A percentile compares a stretch with the other conserved stretches of the same genome.
phyloP scores from a whole-genome alignment of 2,329 filamentous ascomycete species.

The Pseudogymnoascus destructans region DNA sequence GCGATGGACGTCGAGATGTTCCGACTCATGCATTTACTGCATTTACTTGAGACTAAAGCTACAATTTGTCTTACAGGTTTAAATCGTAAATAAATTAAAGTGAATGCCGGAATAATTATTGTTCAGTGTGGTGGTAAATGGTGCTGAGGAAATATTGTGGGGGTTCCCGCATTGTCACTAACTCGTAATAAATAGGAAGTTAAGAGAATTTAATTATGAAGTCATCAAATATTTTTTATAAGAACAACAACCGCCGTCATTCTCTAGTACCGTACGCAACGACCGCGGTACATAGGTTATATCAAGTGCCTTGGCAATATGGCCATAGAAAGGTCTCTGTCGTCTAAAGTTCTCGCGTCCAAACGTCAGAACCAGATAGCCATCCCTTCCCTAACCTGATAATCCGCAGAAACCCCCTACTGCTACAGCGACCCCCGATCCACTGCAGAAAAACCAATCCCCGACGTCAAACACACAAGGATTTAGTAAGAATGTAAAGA shows the following conservation, averaged over 20 bases:
- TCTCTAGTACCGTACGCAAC: slow-evolving; percentile 1
- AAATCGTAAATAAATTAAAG: not conserved
- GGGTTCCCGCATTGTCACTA: not conserved
- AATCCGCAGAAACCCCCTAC: slow-evolving; percentile 3
- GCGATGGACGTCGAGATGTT: not conserved
- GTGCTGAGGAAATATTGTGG: not conserved
- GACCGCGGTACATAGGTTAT: slow-evolving; percentile 3
- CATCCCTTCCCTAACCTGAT: not conserved
- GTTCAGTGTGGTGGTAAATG: not conserved
- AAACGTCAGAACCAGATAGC: slow-evolving; percentile 9
- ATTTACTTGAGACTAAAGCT: not conserved
- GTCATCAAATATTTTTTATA: slow-evolving; percentile 9
- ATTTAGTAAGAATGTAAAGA: slow-evolving; percentile 7
- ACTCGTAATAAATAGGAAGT: not conserved
- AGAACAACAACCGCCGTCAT: slow-evolving; percentile 2
- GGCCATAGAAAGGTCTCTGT: slow-evolving; percentile 7
- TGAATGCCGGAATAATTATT: not conserved
- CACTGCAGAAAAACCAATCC: slow-evolving; percentile 2
- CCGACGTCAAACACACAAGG: slow-evolving; percentile 4
- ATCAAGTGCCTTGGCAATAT: slow-evolving; percentile 6
- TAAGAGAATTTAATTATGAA: slow-evolving; percentile 1
- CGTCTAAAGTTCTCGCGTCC: slow-evolving; percentile 7
- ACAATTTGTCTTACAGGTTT: not conserved
- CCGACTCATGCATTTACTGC: not conserved
- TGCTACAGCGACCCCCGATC: slow-evolving; percentile 2